Conservation (phyloP, 345 rosid genomes). For the Leavenworthia alabamica region DNA sequence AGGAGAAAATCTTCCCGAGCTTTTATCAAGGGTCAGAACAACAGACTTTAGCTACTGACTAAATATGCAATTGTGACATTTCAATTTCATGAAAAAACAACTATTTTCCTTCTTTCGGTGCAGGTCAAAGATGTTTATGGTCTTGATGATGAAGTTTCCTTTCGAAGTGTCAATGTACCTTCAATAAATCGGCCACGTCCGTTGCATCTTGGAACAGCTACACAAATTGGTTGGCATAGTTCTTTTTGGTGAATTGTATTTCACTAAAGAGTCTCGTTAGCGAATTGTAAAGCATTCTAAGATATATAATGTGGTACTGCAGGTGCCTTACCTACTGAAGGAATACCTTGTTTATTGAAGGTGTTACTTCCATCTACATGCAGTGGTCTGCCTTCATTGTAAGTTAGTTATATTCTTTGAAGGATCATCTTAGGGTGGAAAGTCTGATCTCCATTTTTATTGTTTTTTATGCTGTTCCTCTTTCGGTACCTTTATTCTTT, state of each 20-base stretch:
- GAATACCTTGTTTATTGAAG: conserved; percentile 90
- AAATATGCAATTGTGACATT: conserved; percentile 9
- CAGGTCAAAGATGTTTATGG: conserved; percentile 97
- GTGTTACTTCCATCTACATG: conserved; percentile 86
- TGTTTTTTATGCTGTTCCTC: no score
- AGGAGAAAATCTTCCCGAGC: conserved; percentile 59
- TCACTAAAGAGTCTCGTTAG: not conserved
- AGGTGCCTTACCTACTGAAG: conserved; percentile 94
- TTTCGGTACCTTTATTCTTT: conserved; percentile 8
- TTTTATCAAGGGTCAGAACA: conserved; percentile 52
- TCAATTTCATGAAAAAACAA: not conserved
- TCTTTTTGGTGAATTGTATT: not conserved
- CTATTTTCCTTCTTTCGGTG: not conserved
- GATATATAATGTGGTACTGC: conserved; percentile 6
- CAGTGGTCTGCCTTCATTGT: conserved; percentile 71
- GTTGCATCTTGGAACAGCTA: conserved; percentile 85
- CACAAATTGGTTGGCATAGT: conserved; percentile 74
- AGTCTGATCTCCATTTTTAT: no score
- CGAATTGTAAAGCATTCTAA: conserved; percentile 1
- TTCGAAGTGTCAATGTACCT: conserved; percentile 69
- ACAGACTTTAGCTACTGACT: not conserved
- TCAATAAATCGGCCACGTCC: conserved; percentile 78
- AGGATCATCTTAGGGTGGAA: conserved; percentile 6
- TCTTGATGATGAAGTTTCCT: conserved; percentile 57
- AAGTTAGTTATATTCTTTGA: conserved; percentile 27